These are phyloP conservation scores for Bipolaris cookei DNA, from an alignment of 2,329 filamentous ascomycete species.

Conservation along the genomic window DNA sequence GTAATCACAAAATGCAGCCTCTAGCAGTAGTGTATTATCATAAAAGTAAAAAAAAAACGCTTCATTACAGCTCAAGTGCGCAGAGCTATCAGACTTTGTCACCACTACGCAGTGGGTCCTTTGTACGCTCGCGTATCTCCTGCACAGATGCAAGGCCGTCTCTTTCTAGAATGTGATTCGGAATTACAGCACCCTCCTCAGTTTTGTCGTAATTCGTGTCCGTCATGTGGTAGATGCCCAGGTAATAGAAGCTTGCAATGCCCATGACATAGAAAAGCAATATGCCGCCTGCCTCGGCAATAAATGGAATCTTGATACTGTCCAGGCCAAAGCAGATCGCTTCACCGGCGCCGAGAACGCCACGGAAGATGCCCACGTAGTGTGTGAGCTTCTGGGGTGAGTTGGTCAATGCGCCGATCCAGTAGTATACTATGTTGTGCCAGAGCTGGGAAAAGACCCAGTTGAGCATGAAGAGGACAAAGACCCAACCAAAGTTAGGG, in stretches of 20 bases:
- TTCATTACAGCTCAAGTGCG: neutral
- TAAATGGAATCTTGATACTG: conserved; percentile 39
- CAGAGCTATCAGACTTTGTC: neutral
- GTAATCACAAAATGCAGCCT: neutral
- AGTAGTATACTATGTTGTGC: conserved; percentile 45
- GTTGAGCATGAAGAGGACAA: conserved; percentile 41
- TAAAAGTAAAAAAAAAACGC: neutral
- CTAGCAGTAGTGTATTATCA: neutral
- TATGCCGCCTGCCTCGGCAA: conserved; percentile 39
- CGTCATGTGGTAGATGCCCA: conserved; percentile 38
- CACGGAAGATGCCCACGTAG: conserved; percentile 41
- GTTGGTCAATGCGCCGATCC: conserved; percentile 42
- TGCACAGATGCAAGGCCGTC: conserved; percentile 28
- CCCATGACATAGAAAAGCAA: conserved; percentile 39
- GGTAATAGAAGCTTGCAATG: conserved; percentile 35
- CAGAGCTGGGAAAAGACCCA: conserved; percentile 43
- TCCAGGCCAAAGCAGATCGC: conserved; percentile 42
- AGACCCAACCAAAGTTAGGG: conserved; percentile 35
- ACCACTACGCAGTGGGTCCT: neutral
- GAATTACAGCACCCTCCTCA: conserved; percentile 35
- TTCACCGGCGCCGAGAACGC: conserved; percentile 41
- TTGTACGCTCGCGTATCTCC: conserved; percentile 10
- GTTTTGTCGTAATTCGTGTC: conserved; percentile 40
- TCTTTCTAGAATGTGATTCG: conserved; percentile 36
- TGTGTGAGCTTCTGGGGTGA: conserved; percentile 42